A percentile compares a stretch with the other conserved stretches of the same genome.
Evolutionary conservation across 1,139 yeast species (phyloP).

Genomic region (Suhomyces bokatorum): DNA sequence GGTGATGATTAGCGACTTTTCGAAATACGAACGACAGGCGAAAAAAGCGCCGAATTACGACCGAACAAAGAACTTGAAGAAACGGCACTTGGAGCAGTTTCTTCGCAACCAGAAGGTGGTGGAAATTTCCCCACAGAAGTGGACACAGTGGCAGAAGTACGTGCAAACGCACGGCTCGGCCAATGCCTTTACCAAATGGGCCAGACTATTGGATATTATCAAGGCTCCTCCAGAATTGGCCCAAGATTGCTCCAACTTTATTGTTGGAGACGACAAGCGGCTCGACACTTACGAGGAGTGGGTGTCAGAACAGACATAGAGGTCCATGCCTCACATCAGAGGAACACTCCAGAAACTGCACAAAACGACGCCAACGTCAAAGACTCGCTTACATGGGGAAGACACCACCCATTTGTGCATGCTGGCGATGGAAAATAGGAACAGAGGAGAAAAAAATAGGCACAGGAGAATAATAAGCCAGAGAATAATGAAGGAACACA

Average conservation of each 20-base stretch:
- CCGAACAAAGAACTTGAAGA: constrained; percentile 30
- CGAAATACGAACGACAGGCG: constrained; percentile 25
- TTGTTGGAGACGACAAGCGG: constrained; percentile 47
- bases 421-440: too few species aligned
- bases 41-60: constrained; percentile 21
- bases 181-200: constrained; percentile 33
- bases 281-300: constrained; percentile 9
- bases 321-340: too few species aligned
- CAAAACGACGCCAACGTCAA: too few species aligned
- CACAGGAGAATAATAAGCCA: too few species aligned
- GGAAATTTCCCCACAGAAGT: background rate
- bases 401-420: too few species aligned
- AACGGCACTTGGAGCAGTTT: constrained; percentile 17
- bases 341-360: too few species aligned
- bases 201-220: constrained; percentile 23
- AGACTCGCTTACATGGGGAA: too few species aligned
- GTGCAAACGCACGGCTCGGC: background rate
- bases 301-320: background rate
- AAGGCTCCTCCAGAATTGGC: constrained; percentile 26
- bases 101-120: constrained; percentile 1
- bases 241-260: constrained; percentile 36
- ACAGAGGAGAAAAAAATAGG: too few species aligned
- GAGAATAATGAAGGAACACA: too few species aligned
- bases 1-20: constrained; percentile 28
- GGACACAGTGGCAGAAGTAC: background rate